Evolutionary conservation across 2,329 filamentous ascomycete genomes (phyloP), one percentile per base, ranked within the genome.

Genomic region (Phaeophleospora eucalypticola): DNA sequence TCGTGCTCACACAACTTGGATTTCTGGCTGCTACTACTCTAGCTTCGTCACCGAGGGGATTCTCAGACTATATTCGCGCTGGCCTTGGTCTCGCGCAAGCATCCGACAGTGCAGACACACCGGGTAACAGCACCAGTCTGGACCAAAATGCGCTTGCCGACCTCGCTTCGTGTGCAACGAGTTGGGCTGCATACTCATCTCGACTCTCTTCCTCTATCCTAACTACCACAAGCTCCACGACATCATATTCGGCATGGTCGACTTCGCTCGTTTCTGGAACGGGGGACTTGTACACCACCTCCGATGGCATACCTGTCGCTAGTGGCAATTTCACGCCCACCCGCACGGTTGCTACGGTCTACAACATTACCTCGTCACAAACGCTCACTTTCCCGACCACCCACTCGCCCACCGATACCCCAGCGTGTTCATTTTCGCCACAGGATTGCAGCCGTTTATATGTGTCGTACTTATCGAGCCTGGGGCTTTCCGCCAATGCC

Each of bases 261-360:
- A 46, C 46, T 10, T 32, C 41, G 6, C 18, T 54, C 6, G 47
- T 48, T 1, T 55, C 52, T 37, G 55, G 55, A n/a, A 52, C 44
- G 14, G 55, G 45, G 9, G 48, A 54, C 35, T 53, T 58, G 12
- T 58, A 58, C 36, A 52, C 55, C 20, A 52, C 53, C 4, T 36
- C 17, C 15, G 20, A 43, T 27, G 46, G 41, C n/a, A 49, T 54
- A n/a, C 46, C 51, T 4, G 35, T 52, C 15, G 55, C 48, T 10
- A 45, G 42, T 29, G 51, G 48, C 27, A 50, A 45, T 10, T 56
- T 58, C 24, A 29, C 24, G 24, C 24, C 24, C 32, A 56, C 53
- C 4, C 43, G 42, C 32, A 46, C 50, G 10, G 39, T 37, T 15
- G 4, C 37, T 10, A 49, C 46, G 4, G 24, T 48, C 4, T 15